These are phyloP conservation scores for Fusarium verticillioides DNA, from an alignment of 2,329 filamentous ascomycete genomes.

Conservation along the genomic window DNA sequence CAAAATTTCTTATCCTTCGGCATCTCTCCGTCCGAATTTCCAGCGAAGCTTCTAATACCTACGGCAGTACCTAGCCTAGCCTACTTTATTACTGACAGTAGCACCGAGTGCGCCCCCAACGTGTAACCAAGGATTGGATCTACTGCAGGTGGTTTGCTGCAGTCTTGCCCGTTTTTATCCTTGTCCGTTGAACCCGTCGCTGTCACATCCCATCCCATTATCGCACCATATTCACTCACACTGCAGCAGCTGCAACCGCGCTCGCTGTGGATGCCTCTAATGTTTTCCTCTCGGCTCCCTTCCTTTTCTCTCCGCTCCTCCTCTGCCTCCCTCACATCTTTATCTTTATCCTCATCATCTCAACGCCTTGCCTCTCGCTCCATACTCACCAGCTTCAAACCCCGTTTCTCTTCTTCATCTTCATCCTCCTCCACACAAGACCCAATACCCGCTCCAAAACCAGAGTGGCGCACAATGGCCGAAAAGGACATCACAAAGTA, in stretches of 20 bases:
- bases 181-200: background rate
- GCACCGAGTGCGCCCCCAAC: constrained; percentile 8
- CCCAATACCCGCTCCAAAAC: constrained; percentile 6
- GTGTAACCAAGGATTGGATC: background rate
- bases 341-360: constrained; percentile 12
- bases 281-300: constrained; percentile 40
- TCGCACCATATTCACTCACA: constrained; percentile 13
- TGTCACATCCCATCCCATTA: constrained; percentile 18
- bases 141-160: constrained; percentile 26
- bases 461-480: constrained; percentile 47
- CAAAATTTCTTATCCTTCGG: constrained; percentile 20
- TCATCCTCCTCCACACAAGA: constrained; percentile 9
- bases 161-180: constrained; percentile 14
- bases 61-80: background rate
- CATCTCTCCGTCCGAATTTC: constrained; percentile 22
- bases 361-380: background rate
- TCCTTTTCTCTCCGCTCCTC: constrained; percentile 25
- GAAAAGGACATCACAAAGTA: constrained; percentile 62
- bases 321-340: constrained; percentile 19
- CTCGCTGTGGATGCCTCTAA: constrained; percentile 33
- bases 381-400: constrained; percentile 11
- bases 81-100: background rate
- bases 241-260: background rate
- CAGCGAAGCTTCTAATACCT: background rate
- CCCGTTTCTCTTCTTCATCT: constrained; percentile 11